Conservation (phyloP, 2,329 filamentous ascomycete species). For the Pseudogymnoascus verrucosus region DNA sequence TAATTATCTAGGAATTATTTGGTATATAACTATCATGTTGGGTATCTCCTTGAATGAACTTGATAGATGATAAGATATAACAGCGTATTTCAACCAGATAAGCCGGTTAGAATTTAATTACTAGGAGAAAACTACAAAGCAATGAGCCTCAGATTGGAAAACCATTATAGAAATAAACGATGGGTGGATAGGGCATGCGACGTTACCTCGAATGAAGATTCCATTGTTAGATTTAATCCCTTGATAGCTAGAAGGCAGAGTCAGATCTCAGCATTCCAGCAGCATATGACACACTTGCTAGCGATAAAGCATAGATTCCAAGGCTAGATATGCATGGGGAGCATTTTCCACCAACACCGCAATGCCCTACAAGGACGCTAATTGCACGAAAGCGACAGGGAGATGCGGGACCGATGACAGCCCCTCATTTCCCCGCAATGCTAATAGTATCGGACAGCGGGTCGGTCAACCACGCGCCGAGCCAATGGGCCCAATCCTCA, state of each 20-base stretch:
- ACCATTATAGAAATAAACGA: not conserved
- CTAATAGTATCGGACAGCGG: not conserved
- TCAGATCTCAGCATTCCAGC: not conserved
- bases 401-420: not conserved
- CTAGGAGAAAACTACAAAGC: not conserved
- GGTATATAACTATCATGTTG: not conserved
- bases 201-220: not conserved
- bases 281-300: not conserved
- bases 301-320: not conserved
- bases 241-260: not conserved
- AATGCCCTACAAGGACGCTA: not conserved
- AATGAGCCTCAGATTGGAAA: not conserved
- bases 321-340: not conserved
- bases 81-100: not conserved
- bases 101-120: not conserved
- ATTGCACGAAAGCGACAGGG: not conserved
- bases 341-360: not conserved
- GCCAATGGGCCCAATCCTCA: no score
- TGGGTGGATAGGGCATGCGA: no score
- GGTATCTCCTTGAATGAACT: not conserved
- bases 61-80: not conserved
- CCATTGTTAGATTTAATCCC: not conserved
- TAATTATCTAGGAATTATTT: not conserved
- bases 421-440: not conserved
- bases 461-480: no score